phyloP scores from a whole-genome alignment of 1,284 basidiomycete genomes.

The Rhizoctonia solani region DNA sequence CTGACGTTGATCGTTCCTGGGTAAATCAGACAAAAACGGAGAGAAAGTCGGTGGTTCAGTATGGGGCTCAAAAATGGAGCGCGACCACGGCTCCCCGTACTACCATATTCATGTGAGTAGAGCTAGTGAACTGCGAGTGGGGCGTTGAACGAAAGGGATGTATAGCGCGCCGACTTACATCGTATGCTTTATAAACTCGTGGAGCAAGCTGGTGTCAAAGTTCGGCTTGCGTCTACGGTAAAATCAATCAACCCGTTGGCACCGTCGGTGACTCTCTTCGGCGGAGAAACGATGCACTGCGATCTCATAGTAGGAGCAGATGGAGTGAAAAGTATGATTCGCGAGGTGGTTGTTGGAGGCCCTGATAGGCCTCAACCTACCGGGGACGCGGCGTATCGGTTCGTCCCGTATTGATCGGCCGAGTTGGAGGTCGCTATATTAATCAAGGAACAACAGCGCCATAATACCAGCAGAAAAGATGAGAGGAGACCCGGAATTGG shows the following conservation, averaged over 20 bases:
- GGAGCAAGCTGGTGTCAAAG: constrained; percentile 47
- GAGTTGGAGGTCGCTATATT: background rate
- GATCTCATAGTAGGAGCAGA: constrained; percentile 62
- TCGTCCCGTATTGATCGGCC: background rate
- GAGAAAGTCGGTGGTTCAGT: constrained; percentile 54
- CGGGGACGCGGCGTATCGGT: constrained; percentile 56
- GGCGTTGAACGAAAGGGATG: background rate
- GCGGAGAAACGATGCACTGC: constrained; percentile 49
- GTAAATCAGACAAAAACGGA: constrained; percentile 50
- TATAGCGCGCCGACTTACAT: constrained; percentile 59
- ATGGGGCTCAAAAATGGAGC: constrained; percentile 51
- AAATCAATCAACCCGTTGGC: constrained; percentile 50
- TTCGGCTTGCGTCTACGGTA: constrained; percentile 55
- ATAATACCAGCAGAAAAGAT: constrained; percentile 36
- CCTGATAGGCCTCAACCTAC: constrained; percentile 49
- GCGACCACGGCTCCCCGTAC: constrained; percentile 55
- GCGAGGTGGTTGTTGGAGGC: constrained; percentile 54
- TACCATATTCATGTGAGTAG: constrained; percentile 52
- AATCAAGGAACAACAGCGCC: too few species aligned
- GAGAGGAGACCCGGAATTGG: constrained; percentile 34
- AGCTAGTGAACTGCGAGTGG: background rate
- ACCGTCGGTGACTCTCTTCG: constrained; percentile 48
- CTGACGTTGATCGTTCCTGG: too few species aligned
- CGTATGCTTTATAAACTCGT: constrained; percentile 56
- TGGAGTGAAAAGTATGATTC: constrained; percentile 57